These are phyloP conservation scores for Talaromyces ruber DNA, from an alignment of 495 filamentous ascomycete genomes.

Conservation along the genomic window DNA sequence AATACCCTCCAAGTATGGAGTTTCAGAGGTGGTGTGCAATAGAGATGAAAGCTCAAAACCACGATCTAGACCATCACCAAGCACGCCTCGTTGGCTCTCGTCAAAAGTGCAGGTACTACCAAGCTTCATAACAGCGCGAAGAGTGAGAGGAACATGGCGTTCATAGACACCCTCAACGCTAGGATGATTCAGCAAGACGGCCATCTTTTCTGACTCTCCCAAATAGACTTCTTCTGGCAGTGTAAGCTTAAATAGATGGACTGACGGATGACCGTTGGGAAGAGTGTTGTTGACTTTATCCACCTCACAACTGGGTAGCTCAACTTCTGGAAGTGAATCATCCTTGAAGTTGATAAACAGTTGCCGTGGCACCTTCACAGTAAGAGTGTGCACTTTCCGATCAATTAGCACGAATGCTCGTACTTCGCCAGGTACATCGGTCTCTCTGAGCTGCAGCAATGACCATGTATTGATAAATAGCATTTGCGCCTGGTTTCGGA, in stretches of 20 bases:
- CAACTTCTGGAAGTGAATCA: conserved; percentile 78
- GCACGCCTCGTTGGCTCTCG: conserved; percentile 76
- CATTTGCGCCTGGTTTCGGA: conserved; percentile 83
- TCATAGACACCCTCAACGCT: conserved; percentile 97
- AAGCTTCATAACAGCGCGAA: conserved; percentile 78
- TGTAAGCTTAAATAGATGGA: conserved; percentile 87
- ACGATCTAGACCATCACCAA: conserved; percentile 86
- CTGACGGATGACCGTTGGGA: conserved; percentile 90
- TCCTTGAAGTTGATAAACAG: conserved; percentile 87
- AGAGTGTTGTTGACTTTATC: conserved; percentile 89
- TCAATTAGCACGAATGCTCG: conserved; percentile 89
- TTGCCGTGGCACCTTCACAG: conserved; percentile 80
- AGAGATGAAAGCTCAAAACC: conserved; percentile 85
- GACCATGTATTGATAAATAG: conserved; percentile 92
- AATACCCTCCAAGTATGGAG: conserved; percentile 61
- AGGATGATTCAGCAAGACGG: conserved; percentile 75
- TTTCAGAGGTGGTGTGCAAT: conserved; percentile 52
- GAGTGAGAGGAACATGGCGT: conserved; percentile 74
- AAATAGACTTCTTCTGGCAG: conserved; percentile 85
- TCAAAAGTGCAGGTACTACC: conserved; percentile 95
- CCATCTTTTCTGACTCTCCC: conserved; percentile 71
- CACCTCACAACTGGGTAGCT: conserved; percentile 76
- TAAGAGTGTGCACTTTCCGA: conserved; percentile 77
- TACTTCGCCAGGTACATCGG: conserved; percentile 76
- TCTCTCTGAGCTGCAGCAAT: conserved; percentile 74